Base-by-base conservation (phyloP, 2,329 filamentous ascomycete species). In the Knoxdaviesia capensis region DNA sequence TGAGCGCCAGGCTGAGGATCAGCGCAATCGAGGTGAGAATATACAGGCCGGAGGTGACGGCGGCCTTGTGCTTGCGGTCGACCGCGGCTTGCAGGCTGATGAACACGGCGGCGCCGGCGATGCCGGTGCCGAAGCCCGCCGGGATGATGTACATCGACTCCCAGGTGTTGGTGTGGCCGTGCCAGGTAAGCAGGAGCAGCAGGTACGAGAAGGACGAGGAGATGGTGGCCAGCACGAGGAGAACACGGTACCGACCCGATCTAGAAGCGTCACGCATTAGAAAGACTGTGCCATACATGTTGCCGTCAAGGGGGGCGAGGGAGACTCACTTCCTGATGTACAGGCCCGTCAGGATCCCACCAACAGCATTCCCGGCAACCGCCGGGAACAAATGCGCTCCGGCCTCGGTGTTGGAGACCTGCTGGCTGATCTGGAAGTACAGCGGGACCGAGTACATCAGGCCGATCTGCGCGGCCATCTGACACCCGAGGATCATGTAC, bases 401-500 rank as follows among this genome's bases (percentile, higher is more conserved):
- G 0, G 77, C 74, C 1, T 61, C 57, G 0, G 76, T 74, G 38
- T 69, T 73, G 0, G 70, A 73, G 3, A 65, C 66, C 1, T 63
- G 59, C 5, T 67, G 59, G 0, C 76, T 77, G 1, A 78, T 68
- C 44, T 80, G 73, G 47, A 83, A 84, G 56, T 83, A 83, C 0
- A 83, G 55, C 0, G 79, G 79, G 0, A 82, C 67, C 0, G 68
- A 66, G 42, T 74, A 77, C 69, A 81, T 75, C 3, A 47, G 46
- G 6, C 46, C 46, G 3, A 52, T 43, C 49, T 83, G 79, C 0
- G 74, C 70, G 1, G 65, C 63, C 1, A 61, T 57, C 46, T 80
- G 75, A 0, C 69, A 56, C 2, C 60, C 57, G 28, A 64, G 60
- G 34, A 76, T 67, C 0, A 68, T 44, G 44, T 71, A 73, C 0